Conservation (phyloP, 1,139 yeast genomes). For the Magnusiomyces suaveolens region DNA sequence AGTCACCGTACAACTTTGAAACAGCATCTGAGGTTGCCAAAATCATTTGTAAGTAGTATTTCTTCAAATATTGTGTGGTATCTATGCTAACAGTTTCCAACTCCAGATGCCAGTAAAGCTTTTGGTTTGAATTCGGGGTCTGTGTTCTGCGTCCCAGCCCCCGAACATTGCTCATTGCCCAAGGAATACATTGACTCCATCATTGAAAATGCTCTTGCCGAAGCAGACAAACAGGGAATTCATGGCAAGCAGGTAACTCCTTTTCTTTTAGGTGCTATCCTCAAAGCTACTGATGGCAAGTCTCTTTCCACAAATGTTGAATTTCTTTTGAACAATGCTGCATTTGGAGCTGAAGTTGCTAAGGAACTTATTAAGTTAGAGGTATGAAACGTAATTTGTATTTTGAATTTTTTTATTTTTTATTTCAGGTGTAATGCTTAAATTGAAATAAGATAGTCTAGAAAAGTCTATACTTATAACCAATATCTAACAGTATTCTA, state of each 20-base stretch:
- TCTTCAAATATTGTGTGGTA: background rate
- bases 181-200: conserved; percentile 44
- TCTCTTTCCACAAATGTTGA: conserved; percentile 64
- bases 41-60: conserved; percentile 37
- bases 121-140: conserved; percentile 57
- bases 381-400: background rate
- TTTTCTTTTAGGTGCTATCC: conserved; percentile 55
- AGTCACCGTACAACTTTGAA: conserved; percentile 56
- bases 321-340: conserved; percentile 71
- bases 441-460: background rate
- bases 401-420: background rate
- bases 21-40: conserved; percentile 51
- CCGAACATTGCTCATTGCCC: conserved; percentile 50
- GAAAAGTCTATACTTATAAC: no score
- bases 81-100: conserved; percentile 8
- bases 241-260: conserved; percentile 75
- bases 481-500: background rate
- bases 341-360: conserved; percentile 60
- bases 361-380: conserved; percentile 39
- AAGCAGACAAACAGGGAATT: conserved; percentile 48
- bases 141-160: conserved; percentile 78
- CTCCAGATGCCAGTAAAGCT: conserved; percentile 36
- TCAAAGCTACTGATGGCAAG: conserved; percentile 55
- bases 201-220: conserved; percentile 48
- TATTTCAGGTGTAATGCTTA: background rate